Conservation (phyloP, 2,329 filamentous ascomycete genomes). For the Fonsecaea monophora region DNA sequence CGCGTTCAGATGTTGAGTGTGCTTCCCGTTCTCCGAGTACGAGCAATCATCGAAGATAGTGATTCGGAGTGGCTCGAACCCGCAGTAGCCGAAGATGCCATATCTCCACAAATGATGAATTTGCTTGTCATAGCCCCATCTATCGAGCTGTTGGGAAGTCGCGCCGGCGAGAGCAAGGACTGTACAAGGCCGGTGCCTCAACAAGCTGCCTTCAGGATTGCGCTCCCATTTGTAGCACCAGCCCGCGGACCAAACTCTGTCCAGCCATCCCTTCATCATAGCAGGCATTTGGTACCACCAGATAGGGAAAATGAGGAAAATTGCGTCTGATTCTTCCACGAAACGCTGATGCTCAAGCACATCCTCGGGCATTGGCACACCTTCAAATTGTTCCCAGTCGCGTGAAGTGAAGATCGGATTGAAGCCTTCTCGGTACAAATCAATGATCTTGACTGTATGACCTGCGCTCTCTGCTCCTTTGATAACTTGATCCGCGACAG, state of each 20-base stretch:
- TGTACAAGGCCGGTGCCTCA: constrained; percentile 17
- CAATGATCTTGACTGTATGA: constrained; percentile 21
- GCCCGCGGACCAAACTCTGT: constrained; percentile 22
- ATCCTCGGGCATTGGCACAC: constrained; percentile 22
- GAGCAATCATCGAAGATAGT: constrained; percentile 22
- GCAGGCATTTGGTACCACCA: constrained; percentile 27
- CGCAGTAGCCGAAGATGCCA: constrained; percentile 25
- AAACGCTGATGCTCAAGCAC: constrained; percentile 22
- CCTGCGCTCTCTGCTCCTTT: constrained; percentile 20
- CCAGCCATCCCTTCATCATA: constrained; percentile 25
- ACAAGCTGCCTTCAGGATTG: constrained; percentile 20
- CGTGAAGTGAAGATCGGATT: constrained; percentile 20
- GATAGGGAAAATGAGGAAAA: constrained; percentile 23
- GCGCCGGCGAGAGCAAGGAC: constrained; percentile 22
- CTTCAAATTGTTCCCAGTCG: constrained; percentile 24
- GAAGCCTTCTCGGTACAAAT: constrained; percentile 20
- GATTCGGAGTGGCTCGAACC: constrained; percentile 26
- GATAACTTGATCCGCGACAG: constrained; percentile 16
- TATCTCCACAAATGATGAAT: constrained; percentile 26
- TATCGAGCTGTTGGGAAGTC: constrained; percentile 14
- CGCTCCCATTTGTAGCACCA: constrained; percentile 23
- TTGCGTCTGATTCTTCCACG: constrained; percentile 22
- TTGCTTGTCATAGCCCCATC: constrained; percentile 24
- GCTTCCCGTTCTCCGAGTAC: constrained; percentile 13
- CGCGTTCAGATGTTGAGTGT: constrained; percentile 12